Base-by-base conservation (phyloP, 1,139 yeast species). In the Suhomyces chickasaworum region DNA sequence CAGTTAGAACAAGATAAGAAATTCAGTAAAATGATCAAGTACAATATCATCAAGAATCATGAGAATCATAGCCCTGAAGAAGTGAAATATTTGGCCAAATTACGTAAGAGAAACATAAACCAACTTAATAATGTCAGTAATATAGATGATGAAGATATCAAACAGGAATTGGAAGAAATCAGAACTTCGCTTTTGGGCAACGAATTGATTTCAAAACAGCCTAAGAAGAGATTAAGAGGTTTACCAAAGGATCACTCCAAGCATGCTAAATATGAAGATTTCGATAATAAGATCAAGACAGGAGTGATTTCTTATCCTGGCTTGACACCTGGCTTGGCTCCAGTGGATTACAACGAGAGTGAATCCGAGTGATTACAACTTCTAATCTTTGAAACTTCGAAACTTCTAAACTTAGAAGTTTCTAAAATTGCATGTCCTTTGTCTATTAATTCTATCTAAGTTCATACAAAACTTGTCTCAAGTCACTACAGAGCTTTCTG, bases 261-360 rank as follows among this genome's bases (percentile, higher is more conserved):
- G 45, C 60, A 60, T 39, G 55, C 63, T 48, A 69, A 72, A 57
- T 66, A 69, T 50, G 65, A 59, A 31, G 73, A 71, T 27, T 77
- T 79, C 56, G 67, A 73, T 45, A 64, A 66, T 31, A 77, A 74
- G 60, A 64, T 77, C 43, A 63, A 74, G 48, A 66, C 66, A 44
- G 81, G 81, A 12, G 57, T 60, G 42, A 65, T 71, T 50, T 65
- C 77, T 9, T 77, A 76, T 55, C 84, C 89, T 39, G 95, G 95
- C 12, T 73, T 89, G 48, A 89, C 97, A 0, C 97, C 96, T 1
- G 97, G 97, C 45, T 76, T 89, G 64, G 97, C 96, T 0, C 96
- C 96, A 13, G 95, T 89, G 17, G 96, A 84, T 42, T 77, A 70
- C 34, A 75, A 77, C 47, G 81, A 77, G 46, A 66, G 71, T 8